phyloP scores from a whole-genome alignment of 768 basidiomycete species.

The Pleurotus platypus region DNA sequence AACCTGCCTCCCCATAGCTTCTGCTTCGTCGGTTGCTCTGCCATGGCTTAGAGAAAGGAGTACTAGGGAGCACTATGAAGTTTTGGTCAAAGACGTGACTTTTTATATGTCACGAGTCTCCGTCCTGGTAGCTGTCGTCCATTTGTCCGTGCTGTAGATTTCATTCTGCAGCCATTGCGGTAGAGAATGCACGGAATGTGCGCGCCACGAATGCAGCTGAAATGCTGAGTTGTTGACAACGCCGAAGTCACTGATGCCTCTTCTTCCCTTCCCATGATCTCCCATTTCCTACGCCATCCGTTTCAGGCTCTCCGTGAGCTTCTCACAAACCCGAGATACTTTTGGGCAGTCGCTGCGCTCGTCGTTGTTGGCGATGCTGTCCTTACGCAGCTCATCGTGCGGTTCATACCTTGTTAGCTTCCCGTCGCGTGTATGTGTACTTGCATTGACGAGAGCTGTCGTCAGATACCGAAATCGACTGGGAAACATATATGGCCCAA shows the following conservation, averaged over 20 bases:
- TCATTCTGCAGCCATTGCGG: too few relatives aligned
- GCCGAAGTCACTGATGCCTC: not conserved
- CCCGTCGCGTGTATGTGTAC: conserved; percentile 6
- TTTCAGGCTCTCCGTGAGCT: conserved; percentile 27
- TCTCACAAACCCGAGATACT: conserved; percentile 55
- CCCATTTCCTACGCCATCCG: conserved; percentile 3
- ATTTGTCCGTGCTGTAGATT: too few relatives aligned
- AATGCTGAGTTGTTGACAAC: too few relatives aligned
- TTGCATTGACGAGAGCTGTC: conserved; percentile 13
- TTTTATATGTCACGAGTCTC: too few relatives aligned
- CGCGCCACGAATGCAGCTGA: too few relatives aligned
- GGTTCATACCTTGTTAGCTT: conserved; percentile 75
- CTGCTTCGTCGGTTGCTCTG: conserved; percentile 50
- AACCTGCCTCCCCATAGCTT: conserved; percentile 90
- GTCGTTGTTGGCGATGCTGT: conserved; percentile 72
- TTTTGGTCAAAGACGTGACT: not conserved
- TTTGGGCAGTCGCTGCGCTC: conserved; percentile 62
- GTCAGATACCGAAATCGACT: conserved; percentile 97
- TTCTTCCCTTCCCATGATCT: conserved; percentile 3
- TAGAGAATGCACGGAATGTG: too few relatives aligned
- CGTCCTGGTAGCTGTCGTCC: too few relatives aligned
- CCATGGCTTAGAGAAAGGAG: conserved; percentile 18
- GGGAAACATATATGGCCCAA: conserved; percentile 94
- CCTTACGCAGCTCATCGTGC: conserved; percentile 78
- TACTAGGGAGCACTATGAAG: not conserved